These are phyloP conservation scores for Apiotrichum porosum DNA, from an alignment of 1,284 basidiomycete genomes.

Conservation along the genomic window DNA sequence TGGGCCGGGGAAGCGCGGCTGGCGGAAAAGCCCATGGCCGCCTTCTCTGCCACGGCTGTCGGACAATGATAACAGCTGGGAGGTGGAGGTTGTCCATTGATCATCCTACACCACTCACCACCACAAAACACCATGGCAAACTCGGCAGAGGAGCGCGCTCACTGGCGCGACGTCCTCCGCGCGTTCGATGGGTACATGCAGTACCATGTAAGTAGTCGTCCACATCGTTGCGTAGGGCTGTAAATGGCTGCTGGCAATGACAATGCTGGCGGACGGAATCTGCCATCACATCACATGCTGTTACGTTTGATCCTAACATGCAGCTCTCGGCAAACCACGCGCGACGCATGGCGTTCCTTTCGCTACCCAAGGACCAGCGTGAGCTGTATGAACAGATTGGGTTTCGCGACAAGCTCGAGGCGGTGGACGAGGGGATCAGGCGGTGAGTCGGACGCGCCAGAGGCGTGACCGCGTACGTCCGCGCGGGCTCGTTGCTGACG, in stretches of 20 bases:
- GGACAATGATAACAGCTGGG: too few species aligned
- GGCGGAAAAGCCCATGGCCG: too few species aligned
- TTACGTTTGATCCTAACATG: too few species aligned
- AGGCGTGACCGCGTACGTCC: neutral
- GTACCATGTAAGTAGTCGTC: constrained; percentile 39
- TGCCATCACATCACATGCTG: too few species aligned
- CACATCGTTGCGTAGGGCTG: too few species aligned
- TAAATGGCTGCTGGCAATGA: too few species aligned
- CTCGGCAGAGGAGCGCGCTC: constrained; percentile 36
- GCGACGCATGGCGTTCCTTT: constrained; percentile 43
- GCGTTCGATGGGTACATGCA: constrained; percentile 48
- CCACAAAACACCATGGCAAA: constrained; percentile 13
- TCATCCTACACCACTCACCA: too few species aligned
- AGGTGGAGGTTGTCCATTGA: too few species aligned
- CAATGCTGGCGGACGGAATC: too few species aligned
- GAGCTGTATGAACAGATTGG: constrained; percentile 39
- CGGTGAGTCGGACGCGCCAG: constrained; percentile 21
- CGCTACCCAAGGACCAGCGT: constrained; percentile 36
- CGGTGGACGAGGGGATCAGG: constrained; percentile 49
- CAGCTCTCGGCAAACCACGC: constrained; percentile 48
- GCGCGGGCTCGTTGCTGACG: neutral
- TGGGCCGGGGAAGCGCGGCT: too few species aligned
- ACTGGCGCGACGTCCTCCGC: constrained; percentile 41
- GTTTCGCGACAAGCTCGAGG: constrained; percentile 47
- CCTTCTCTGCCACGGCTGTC: too few species aligned